Evolutionary conservation across 2,329 filamentous ascomycete genomes (phyloP).

Genomic region (Tolypocladium cylindrosporum): DNA sequence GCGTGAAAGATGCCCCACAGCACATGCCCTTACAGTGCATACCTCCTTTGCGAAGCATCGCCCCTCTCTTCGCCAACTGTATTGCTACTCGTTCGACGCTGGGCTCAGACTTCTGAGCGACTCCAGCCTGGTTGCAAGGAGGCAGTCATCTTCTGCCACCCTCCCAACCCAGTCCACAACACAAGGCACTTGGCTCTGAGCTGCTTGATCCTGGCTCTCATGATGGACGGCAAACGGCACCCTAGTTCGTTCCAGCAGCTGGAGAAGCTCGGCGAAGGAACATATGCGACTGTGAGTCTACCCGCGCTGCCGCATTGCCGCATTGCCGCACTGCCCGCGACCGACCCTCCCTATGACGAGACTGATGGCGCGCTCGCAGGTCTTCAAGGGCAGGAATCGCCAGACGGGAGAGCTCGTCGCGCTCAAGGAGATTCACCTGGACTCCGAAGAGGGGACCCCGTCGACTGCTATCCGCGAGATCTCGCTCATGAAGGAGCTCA

Average conservation of each 20-base stretch:
- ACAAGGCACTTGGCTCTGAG: background rate
- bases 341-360: background rate
- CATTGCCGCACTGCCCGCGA: background rate
- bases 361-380: conserved; percentile 39
- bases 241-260: conserved; percentile 98
- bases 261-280: conserved; percentile 97
- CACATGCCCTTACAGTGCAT: background rate
- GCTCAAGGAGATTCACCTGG: conserved; percentile 96
- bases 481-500: conserved; percentile 97
- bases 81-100: background rate
- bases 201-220: conserved; percentile 7
- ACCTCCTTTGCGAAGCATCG: conserved; percentile 1
- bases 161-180: background rate
- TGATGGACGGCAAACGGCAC: conserved; percentile 86
- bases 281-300: conserved; percentile 79
- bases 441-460: conserved; percentile 95
- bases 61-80: conserved; percentile 1
- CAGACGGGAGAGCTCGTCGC: conserved; percentile 95
- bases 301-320: background rate
- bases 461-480: conserved; percentile 97
- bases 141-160: background rate
- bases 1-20: background rate
- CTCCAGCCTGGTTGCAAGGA: background rate
- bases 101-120: background rate
- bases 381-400: conserved; percentile 96